Percentiles rank a stretch among this genome's conserved stretches.
phyloP scores from a whole-genome alignment of 2,329 filamentous ascomycete genomes.

The Alternaria sp. region DNA sequence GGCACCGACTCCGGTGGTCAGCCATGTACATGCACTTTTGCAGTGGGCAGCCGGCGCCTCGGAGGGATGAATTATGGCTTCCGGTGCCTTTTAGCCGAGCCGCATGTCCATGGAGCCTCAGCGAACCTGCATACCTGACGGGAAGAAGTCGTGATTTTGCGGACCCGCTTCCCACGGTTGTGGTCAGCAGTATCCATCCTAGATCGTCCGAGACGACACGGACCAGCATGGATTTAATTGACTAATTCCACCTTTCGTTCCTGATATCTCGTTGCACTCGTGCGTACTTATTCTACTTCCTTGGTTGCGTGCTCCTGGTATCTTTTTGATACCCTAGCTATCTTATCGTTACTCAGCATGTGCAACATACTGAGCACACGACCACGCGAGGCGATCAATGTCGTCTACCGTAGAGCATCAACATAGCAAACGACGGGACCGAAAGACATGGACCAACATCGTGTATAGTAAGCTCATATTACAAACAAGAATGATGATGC shows the following conservation, averaged over 20 bases:
- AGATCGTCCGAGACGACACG: conserved; percentile 5
- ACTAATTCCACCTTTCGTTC: not conserved
- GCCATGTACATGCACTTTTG: conserved; percentile 8
- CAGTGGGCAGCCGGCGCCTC: conserved; percentile 7
- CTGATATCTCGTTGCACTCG: not conserved
- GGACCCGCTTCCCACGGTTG: not conserved
- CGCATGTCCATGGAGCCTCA: conserved; percentile 11
- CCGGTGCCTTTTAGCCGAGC: conserved; percentile 19
- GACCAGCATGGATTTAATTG: not conserved
- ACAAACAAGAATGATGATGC: conserved; percentile 13
- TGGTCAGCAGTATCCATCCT: conserved; percentile 1
- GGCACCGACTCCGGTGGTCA: conserved; percentile 13
- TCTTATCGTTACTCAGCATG: not conserved
- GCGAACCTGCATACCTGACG: conserved; percentile 10
- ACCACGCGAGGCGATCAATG: not conserved
- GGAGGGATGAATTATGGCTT: conserved; percentile 16
- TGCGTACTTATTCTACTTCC: not conserved
- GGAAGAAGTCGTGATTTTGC: not conserved
- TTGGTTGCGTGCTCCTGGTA: not conserved
- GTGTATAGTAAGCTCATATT: not conserved
- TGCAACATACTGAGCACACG: too few relatives aligned
- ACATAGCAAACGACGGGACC: not conserved
- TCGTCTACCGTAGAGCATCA: not conserved
- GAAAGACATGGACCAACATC: not conserved
- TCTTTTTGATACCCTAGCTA: too few relatives aligned